Evolutionary conservation across 805 yeast species (phyloP), one percentile per base, ranked within the genome.

Genomic region (Candida quercuum): DNA sequence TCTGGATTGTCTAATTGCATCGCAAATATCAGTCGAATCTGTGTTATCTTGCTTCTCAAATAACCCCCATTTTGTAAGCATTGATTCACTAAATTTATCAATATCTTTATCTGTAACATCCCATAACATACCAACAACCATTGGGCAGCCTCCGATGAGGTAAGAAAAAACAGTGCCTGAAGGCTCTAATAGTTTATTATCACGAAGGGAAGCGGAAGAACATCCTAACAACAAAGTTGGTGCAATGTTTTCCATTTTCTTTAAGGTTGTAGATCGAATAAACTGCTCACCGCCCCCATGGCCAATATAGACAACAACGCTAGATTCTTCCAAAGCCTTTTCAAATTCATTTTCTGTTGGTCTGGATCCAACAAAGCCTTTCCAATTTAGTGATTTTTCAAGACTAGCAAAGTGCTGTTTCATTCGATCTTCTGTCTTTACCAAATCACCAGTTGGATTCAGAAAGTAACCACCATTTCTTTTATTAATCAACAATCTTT

Each of bases 221-320:
- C 99, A 93, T 0, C 99, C 99, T 32, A 93, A 61, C 17, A 93
- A 64, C 31, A 88, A 66, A 20, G 74, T 62, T 1, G 88, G 85
- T 0, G 88, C 78, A 9, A 78, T 56, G 0, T 36, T 41, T 3
- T 48, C 39, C 40, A 68, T 55, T 10, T 63, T 61, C 37, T 74
- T 73, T 30, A 88, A 59, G 1, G 72, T 60, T 5, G 76, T 67
- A 1, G 80, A 66, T 22, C 78, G 68, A 10, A 86, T 63, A 52
- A 78, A 87, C 43, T 84, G 88, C 44, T 86, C 91, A n/a, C 98
- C 96, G 5, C 96, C 93, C 0, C 98, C 97, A 60, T 93, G 99
- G 0, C 99, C 99, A 38, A 89, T 68, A 56, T 86, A 93, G 0
- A 91, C 64, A 47, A 82, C 83, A 8, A 85, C 46, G 27, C 74